These are phyloP conservation scores for Aspergillus sparsus DNA, from an alignment of 495 filamentous ascomycete species.

Conservation along the genomic window DNA sequence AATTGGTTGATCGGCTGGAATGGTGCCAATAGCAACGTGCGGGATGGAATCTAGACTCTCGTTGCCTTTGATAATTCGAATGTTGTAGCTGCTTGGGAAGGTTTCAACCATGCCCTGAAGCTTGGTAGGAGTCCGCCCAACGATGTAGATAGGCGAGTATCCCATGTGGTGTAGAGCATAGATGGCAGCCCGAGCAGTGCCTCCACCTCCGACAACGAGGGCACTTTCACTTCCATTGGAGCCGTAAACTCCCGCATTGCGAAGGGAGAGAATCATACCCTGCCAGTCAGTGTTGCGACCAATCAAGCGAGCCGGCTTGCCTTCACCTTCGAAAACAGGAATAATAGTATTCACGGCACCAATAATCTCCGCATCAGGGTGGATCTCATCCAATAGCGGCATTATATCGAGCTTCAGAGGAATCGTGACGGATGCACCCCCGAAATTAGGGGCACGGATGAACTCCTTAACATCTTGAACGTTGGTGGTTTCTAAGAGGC, in stretches of 20 bases:
- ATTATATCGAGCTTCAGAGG: slow-evolving; percentile 91
- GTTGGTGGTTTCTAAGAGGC: slow-evolving; percentile 73
- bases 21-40: slow-evolving; percentile 78
- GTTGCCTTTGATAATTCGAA: slow-evolving; percentile 60
- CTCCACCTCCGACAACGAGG: slow-evolving; percentile 82
- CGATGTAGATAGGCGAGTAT: slow-evolving; percentile 81
- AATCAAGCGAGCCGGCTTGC: slow-evolving; percentile 55
- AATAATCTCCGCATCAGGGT: slow-evolving; percentile 75
- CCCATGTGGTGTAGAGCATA: slow-evolving; percentile 83
- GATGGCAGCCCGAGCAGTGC: slow-evolving; percentile 88
- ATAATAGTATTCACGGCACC: slow-evolving; percentile 97
- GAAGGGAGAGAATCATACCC: slow-evolving; percentile 84
- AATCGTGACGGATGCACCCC: slow-evolving; percentile 93
- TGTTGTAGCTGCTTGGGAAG: slow-evolving; percentile 75
- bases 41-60: slow-evolving; percentile 57
- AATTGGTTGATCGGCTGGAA: slow-evolving; percentile 86
- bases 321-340: slow-evolving; percentile 38
- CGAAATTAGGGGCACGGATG: slow-evolving; percentile 74
- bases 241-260: slow-evolving; percentile 62
- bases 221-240: slow-evolving; percentile 39
- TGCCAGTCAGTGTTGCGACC: slow-evolving; percentile 97
- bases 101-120: slow-evolving; percentile 64
- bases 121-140: slow-evolving; percentile 73
- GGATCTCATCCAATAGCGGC: slow-evolving; percentile 74
- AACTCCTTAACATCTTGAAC: slow-evolving; percentile 63